Percentiles rank a stretch among this genome's conserved stretches.
These are phyloP conservation scores for Lactarius psammicola DNA, from an alignment of 768 basidiomycete genomes.

Conservation along the genomic window DNA sequence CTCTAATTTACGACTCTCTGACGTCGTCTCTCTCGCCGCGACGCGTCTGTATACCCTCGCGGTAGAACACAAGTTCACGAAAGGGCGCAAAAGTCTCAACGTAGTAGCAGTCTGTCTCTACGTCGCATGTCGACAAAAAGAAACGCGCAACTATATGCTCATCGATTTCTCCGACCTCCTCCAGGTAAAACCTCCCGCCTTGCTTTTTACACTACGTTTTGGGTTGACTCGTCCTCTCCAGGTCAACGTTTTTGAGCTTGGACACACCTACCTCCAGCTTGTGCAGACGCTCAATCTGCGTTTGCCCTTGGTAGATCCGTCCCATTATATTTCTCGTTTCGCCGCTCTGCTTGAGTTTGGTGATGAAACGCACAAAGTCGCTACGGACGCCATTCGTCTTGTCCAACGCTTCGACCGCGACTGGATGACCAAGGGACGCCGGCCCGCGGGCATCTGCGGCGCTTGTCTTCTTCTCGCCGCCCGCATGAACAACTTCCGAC, in stretches of 20 bases:
- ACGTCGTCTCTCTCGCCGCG: conserved; percentile 76
- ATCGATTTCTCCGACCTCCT: conserved; percentile 98
- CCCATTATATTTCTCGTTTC: conserved; percentile 95
- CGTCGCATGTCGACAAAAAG: conserved; percentile 87
- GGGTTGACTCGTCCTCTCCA: conserved; percentile 35
- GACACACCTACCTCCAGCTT: conserved; percentile 93
- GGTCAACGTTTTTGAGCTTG: conserved; percentile 98
- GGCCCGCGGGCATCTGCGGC: conserved; percentile 97
- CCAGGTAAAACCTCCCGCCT: conserved; percentile 54
- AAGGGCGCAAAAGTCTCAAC: conserved; percentile 88
- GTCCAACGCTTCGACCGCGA: conserved; percentile 93
- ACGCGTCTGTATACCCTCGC: conserved; percentile 90
- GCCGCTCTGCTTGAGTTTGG: conserved; percentile 94
- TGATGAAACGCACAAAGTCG: conserved; percentile 88
- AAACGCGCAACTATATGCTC: conserved; percentile 92
- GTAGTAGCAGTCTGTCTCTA: conserved; percentile 97
- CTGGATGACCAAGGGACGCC: conserved; percentile 95
- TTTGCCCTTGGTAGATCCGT: conserved; percentile 89
- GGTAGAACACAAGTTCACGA: conserved; percentile 90
- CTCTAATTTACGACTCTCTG: conserved; percentile 71
- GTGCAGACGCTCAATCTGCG: conserved; percentile 83
- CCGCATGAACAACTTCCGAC: conserved; percentile 96
- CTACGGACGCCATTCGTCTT: conserved; percentile 89
- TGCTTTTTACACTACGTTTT: background rate
- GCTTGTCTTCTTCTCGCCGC: conserved; percentile 93